Conservation (phyloP, 2,329 filamentous ascomycete species). For the Penicillium sp. region DNA sequence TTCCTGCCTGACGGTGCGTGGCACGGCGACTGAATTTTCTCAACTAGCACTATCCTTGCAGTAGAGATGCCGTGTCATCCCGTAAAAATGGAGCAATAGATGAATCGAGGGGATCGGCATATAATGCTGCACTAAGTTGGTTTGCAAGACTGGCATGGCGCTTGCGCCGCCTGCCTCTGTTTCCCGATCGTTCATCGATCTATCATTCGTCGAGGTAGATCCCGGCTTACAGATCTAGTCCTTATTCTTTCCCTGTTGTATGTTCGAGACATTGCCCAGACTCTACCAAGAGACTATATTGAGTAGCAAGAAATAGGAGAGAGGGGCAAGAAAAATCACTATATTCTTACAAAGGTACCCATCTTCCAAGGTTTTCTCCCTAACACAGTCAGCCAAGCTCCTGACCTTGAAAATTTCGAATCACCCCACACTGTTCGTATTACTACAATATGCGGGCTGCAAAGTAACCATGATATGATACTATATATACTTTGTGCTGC, state of each 20-base stretch:
- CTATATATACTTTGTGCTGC: background rate
- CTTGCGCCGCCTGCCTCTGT: background rate
- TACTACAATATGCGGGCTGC: background rate
- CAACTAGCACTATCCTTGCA: background rate
- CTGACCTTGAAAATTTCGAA: background rate
- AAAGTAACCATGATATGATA: background rate
- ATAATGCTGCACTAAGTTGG: background rate
- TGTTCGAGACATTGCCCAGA: constrained; percentile 2
- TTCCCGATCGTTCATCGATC: background rate
- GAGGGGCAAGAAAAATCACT: background rate
- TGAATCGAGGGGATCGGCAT: background rate
- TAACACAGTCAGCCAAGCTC: constrained; percentile 1
- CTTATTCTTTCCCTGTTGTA: background rate
- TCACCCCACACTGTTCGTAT: constrained; percentile 3
- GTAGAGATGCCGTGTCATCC: background rate
- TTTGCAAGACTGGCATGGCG: background rate
- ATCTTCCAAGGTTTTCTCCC: background rate
- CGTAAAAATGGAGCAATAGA: background rate
- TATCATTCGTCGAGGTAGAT: background rate
- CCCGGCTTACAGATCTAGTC: constrained; percentile 2
- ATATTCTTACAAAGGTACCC: background rate
- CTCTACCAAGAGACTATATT: background rate
- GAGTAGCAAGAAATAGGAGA: background rate
- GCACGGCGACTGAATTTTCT: background rate
- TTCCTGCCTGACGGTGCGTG: background rate